phyloP scores from a whole-genome alignment of 441 rosid species.

The Erysimum cheiri region DNA sequence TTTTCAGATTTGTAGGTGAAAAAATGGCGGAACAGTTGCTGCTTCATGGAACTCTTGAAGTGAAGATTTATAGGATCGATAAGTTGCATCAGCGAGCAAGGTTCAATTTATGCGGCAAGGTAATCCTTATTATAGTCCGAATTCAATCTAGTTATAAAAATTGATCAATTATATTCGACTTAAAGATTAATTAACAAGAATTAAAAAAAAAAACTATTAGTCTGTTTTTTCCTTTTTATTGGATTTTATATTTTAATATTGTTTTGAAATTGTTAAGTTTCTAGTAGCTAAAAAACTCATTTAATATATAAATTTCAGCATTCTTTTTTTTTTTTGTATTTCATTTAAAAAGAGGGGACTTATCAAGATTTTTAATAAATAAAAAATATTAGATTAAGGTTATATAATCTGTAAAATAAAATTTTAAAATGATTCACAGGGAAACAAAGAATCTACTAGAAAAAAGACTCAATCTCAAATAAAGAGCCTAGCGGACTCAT shows the following conservation, averaged over 20 bases:
- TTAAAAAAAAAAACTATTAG: no score
- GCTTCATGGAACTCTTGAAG: conserved; percentile 65
- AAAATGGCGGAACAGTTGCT: conserved; percentile 50
- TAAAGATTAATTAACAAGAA: not conserved
- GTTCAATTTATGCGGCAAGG: conserved; percentile 50
- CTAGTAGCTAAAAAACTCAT: no score
- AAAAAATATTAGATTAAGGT: not conserved
- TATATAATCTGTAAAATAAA: not conserved
- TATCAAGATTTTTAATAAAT: not conserved
- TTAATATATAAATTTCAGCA: not conserved
- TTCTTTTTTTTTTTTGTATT: no score
- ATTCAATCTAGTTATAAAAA: not conserved
- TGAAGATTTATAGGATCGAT: conserved; percentile 50
- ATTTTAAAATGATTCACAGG: conserved; percentile 28
- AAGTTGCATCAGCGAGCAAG: conserved; percentile 46
- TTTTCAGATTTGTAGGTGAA: not conserved
- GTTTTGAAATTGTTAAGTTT: no score
- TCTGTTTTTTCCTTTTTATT: not conserved
- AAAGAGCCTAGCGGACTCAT: conserved; percentile 50
- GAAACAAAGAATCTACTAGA: conserved; percentile 42
- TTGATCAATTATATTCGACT: not conserved
- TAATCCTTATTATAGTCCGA: not conserved
- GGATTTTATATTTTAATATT: not conserved
- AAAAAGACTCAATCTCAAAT: conserved; percentile 49
- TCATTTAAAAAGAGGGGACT: not conserved